phyloP scores from a whole-genome alignment of 208 protist species.

The Leishmania aethiopica region DNA sequence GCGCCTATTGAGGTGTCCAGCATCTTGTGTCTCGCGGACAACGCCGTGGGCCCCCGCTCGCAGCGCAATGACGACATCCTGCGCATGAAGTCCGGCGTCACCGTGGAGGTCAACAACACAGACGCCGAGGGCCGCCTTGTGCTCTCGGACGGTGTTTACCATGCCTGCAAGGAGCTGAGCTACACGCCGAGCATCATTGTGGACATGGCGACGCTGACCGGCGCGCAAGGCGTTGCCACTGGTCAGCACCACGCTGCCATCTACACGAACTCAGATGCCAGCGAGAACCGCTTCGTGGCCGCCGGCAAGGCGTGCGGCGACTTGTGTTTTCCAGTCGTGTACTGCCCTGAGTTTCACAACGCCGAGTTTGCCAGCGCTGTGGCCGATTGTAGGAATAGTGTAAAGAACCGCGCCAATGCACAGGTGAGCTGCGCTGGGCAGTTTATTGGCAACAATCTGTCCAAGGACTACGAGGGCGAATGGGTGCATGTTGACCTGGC shows the following conservation, averaged over 20 bases:
- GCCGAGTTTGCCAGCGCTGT: conserved; percentile 68
- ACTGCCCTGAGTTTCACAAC: conserved; percentile 88
- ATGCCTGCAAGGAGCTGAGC: conserved; percentile 76
- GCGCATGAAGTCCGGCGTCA: conserved; percentile 84
- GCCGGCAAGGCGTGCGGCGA: conserved; percentile 71
- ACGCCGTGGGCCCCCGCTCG: conserved; percentile 77
- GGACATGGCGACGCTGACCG: conserved; percentile 93
- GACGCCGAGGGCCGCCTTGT: conserved; percentile 94
- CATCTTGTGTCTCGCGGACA: conserved; percentile 89
- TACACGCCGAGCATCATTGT: conserved; percentile 85
- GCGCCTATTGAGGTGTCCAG: conserved; percentile 48
- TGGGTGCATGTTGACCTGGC: conserved; percentile 92
- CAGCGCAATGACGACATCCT: conserved; percentile 92
- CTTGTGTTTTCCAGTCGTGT: conserved; percentile 85
- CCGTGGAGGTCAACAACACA: conserved; percentile 94
- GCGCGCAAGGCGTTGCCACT: conserved; percentile 87
- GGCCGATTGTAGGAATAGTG: conserved; percentile 81
- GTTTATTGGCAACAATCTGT: conserved; percentile 79
- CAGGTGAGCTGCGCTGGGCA: conserved; percentile 79
- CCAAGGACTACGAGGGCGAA: conserved; percentile 60
- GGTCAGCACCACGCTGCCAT: conserved; percentile 82
- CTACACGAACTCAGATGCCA: conserved; percentile 75
- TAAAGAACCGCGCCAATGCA: conserved; percentile 69
- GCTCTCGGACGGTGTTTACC: conserved; percentile 89
- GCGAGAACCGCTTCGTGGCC: conserved; percentile 55